A percentile compares a stretch with the other conserved stretches of the same genome.
These are phyloP conservation scores for Colletotrichum cuscutae DNA, from an alignment of 2,329 filamentous ascomycete species.

Conservation along the genomic window DNA sequence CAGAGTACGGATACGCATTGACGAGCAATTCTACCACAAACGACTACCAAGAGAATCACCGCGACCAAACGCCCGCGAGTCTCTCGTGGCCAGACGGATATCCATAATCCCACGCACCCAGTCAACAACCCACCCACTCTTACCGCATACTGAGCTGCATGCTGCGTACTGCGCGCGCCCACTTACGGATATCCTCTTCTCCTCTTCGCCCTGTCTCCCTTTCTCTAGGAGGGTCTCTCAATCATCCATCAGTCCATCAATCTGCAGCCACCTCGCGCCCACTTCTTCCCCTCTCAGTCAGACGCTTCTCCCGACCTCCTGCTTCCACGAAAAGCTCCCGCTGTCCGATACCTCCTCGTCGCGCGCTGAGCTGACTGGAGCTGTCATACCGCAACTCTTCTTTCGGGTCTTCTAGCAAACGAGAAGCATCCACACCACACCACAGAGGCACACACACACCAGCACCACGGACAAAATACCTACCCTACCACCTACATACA, in stretches of 20 bases:
- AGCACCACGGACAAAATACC: constrained; percentile 2
- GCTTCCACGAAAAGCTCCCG: background rate
- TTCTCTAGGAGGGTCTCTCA: background rate
- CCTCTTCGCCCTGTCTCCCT: background rate
- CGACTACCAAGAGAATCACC: background rate
- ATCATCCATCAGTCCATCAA: background rate
- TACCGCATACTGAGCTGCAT: background rate
- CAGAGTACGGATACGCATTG: background rate
- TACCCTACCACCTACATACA: constrained; percentile 17
- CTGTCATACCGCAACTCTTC: background rate
- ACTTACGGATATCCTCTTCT: background rate
- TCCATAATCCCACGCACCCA: background rate
- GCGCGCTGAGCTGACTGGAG: background rate
- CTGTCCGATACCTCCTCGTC: background rate
- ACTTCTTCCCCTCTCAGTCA: constrained; percentile 14
- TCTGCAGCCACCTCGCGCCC: constrained; percentile 12
- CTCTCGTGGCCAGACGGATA: background rate
- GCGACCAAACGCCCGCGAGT: background rate
- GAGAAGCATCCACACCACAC: background rate
- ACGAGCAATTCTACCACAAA: background rate
- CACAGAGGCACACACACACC: background rate
- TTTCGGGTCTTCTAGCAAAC: background rate
- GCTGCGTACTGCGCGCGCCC: background rate
- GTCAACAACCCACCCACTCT: background rate
- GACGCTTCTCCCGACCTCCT: constrained; percentile 2